These are phyloP conservation scores for Avicennia marina DNA, from an alignment of 257 asterid species.

Conservation along the genomic window DNA sequence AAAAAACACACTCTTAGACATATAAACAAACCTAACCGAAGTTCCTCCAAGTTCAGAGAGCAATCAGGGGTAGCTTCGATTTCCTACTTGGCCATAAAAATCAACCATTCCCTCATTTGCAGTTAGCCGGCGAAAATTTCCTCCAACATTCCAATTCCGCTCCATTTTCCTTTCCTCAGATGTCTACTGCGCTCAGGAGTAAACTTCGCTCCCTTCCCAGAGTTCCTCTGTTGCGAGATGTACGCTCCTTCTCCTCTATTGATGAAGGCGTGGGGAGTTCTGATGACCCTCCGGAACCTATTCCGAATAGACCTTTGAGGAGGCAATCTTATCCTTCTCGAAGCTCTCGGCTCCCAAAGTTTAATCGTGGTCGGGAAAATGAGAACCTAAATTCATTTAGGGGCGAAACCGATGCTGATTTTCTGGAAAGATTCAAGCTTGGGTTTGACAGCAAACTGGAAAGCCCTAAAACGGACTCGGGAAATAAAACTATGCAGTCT, in stretches of 20 bases:
- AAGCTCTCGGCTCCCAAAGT: conserved; percentile 22
- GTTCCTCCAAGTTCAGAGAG: too few species aligned
- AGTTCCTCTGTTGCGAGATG: conserved; percentile 13
- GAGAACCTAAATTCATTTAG: conserved; percentile 24
- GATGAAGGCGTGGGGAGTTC: conserved; percentile 16
- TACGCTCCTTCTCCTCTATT: conserved; percentile 28
- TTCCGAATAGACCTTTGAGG: conserved; percentile 51
- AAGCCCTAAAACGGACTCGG: conserved; percentile 15
- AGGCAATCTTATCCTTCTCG: conserved; percentile 20
- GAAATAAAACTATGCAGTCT: conserved; percentile 9
- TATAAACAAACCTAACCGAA: too few species aligned
- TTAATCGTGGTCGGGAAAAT: conserved; percentile 23
- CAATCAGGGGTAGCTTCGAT: too few species aligned
- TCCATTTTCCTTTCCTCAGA: too few species aligned
- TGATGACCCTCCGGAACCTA: conserved; percentile 40
- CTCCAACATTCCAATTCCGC: too few species aligned
- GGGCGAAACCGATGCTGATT: conserved; percentile 43
- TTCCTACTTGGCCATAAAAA: too few species aligned
- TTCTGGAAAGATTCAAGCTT: conserved; percentile 73
- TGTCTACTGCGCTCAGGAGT: conserved; percentile 24
- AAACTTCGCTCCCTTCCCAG: conserved; percentile 20
- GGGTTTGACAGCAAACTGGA: conserved; percentile 43
- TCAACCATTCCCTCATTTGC: too few species aligned
- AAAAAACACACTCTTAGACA: too few species aligned
- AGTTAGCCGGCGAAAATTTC: too few species aligned